phyloP scores from a whole-genome alignment of 495 filamentous ascomycete genomes.

The Cladorrhinum samala region DNA sequence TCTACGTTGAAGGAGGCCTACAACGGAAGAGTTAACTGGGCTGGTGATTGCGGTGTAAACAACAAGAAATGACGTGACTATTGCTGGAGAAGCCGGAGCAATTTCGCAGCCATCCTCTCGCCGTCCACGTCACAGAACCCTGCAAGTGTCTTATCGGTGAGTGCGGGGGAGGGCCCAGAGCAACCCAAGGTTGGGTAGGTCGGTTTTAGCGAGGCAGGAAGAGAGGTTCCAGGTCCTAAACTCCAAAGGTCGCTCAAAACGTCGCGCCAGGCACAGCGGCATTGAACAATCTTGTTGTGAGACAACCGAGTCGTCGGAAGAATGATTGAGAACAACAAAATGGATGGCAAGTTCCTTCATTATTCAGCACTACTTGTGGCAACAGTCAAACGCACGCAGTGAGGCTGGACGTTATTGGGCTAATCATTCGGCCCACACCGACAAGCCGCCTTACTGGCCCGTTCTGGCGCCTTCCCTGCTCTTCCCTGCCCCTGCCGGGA shows the following conservation, averaged over 20 bases:
- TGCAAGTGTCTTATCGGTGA: constrained; percentile 5
- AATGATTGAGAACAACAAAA: not conserved
- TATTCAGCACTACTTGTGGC: constrained; percentile 13
- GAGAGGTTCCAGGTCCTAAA: not conserved
- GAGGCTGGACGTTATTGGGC: constrained; percentile 6
- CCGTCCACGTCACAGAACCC: constrained; percentile 14
- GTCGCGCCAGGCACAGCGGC: not conserved
- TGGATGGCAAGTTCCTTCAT: not conserved
- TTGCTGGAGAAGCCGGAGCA: too few relatives aligned
- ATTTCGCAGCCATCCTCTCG: not conserved
- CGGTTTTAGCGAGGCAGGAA: not conserved
- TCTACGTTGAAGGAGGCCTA: not conserved
- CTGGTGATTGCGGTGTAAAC: too few relatives aligned
- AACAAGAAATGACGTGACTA: too few relatives aligned
- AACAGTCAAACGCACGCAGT: not conserved
- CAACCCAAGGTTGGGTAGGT: not conserved
- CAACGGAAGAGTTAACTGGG: not conserved
- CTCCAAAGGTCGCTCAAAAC: not conserved
- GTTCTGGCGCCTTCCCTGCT: constrained; percentile 27
- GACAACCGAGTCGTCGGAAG: too few relatives aligned
- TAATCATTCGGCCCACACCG: constrained; percentile 25
- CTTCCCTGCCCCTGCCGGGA: constrained; percentile 21
- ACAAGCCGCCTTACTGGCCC: constrained; percentile 23
- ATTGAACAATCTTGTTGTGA: not conserved
- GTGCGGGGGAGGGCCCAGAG: constrained; percentile 8